A percentile compares a stretch with the other conserved stretches of the same genome.
Conservation (phyloP, 2,329 filamentous ascomycete genomes). For the Pyrenophora seminiperda region DNA sequence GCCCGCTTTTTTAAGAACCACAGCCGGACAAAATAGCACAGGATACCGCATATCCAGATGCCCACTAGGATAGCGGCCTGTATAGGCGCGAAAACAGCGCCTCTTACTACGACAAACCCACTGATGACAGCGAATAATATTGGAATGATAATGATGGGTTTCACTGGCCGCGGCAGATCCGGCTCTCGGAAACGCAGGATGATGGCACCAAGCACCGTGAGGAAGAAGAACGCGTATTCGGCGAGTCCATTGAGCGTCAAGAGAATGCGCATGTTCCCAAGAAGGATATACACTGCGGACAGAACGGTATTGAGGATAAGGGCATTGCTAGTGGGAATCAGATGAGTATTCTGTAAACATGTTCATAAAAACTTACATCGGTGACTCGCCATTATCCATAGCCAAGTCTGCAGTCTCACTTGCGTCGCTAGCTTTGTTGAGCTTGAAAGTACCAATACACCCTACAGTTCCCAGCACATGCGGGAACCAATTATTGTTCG, state of each 20-base stretch:
- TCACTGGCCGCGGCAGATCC: conserved; percentile 60
- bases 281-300: conserved; percentile 64
- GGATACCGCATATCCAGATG: conserved; percentile 36
- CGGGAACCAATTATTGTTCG: conserved; percentile 44
- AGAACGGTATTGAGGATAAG: conserved; percentile 41
- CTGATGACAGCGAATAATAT: conserved; percentile 63
- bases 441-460: conserved; percentile 35
- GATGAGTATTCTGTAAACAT: not conserved
- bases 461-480: conserved; percentile 34
- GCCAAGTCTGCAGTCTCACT: conserved; percentile 26
- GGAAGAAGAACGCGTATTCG: conserved; percentile 67
- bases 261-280: conserved; percentile 66
- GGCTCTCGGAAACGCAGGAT: conserved; percentile 64
- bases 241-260: conserved; percentile 56
- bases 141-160: conserved; percentile 60
- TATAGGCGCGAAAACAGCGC: conserved; percentile 43
- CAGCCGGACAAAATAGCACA: conserved; percentile 23
- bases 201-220: conserved; percentile 65
- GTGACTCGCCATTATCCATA: conserved; percentile 44
- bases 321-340: conserved; percentile 32
- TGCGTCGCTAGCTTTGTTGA: conserved; percentile 16
- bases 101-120: conserved; percentile 44
- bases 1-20: conserved; percentile 8
- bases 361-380: conserved; percentile 31
- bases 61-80: conserved; percentile 39